Evolutionary conservation across 129 eudicot genomes (phyloP).

Genomic region (Chrysanthemum makinoi): DNA sequence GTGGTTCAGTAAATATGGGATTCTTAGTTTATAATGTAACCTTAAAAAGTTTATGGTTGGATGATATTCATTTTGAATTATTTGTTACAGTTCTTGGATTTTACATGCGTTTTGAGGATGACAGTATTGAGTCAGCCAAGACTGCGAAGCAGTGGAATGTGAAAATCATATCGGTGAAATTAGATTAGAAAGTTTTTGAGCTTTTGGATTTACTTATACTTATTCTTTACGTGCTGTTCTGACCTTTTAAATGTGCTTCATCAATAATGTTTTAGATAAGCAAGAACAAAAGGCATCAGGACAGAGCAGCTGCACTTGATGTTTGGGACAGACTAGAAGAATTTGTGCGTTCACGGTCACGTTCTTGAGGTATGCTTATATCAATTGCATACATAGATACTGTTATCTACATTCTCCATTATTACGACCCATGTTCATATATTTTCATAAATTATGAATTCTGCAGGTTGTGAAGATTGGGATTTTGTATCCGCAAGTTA

Average conservation of each 20-base stretch:
- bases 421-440: too few relatives aligned
- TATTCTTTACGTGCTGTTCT: background rate
- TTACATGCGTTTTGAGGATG: constrained; percentile 97
- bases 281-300: constrained; percentile 97
- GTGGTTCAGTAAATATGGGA: background rate
- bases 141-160: constrained; percentile 96
- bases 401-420: background rate
- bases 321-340: constrained; percentile 97
- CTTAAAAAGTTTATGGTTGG: background rate
- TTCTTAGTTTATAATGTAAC: background rate
- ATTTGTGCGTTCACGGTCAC: constrained; percentile 89
- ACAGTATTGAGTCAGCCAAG: constrained; percentile 95
- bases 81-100: constrained; percentile 77
- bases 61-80: background rate
- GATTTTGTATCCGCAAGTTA: background rate
- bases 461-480: constrained; percentile 4
- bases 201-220: background rate
- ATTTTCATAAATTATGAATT: background rate
- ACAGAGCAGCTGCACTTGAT: constrained; percentile 98
- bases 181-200: constrained; percentile 11
- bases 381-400: background rate
- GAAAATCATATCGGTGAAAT: constrained; percentile 91
- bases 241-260: background rate
- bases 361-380: constrained; percentile 46
- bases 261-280: constrained; percentile 63